Percentiles rank a stretch among this genome's conserved stretches.
Evolutionary conservation across 2,329 filamentous ascomycete species (phyloP).

Genomic region (Trichophyton simii): DNA sequence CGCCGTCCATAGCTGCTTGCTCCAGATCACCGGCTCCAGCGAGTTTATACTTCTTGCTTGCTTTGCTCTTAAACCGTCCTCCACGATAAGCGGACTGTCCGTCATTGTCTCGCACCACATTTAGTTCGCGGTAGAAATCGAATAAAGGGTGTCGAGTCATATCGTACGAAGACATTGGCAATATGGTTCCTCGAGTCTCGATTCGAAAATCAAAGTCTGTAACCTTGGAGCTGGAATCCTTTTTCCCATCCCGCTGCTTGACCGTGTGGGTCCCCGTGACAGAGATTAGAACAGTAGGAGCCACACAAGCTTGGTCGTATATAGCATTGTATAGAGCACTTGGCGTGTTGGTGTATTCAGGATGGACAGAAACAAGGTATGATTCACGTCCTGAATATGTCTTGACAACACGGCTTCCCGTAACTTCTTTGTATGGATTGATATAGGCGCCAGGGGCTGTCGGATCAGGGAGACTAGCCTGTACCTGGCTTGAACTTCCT

Average conservation of each 20-base stretch:
- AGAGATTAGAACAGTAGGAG: slow-evolving; percentile 34
- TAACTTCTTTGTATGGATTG: not conserved
- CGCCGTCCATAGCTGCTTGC: not conserved
- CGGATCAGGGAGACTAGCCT: not conserved
- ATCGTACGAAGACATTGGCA: not conserved
- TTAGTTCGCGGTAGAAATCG: slow-evolving; percentile 10
- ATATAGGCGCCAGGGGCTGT: not conserved
- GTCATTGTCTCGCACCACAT: slow-evolving; percentile 18
- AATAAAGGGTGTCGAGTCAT: not conserved
- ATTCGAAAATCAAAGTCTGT: slow-evolving; percentile 23
- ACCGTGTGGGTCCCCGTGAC: slow-evolving; percentile 44
- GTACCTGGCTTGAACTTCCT: not conserved
- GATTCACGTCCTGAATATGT: not conserved
- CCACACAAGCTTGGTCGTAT: slow-evolving; percentile 18
- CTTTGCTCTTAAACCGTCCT: slow-evolving; percentile 13
- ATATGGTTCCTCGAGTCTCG: slow-evolving; percentile 8
- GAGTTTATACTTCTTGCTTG: slow-evolving; percentile 4
- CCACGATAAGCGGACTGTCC: slow-evolving; percentile 19
- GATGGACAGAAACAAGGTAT: slow-evolving; percentile 23
- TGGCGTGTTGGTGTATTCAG: slow-evolving; percentile 15
- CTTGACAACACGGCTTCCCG: not conserved
- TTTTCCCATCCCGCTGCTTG: slow-evolving; percentile 16
- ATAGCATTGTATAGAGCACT: slow-evolving; percentile 18
- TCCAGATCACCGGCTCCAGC: not conserved
- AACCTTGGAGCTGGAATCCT: slow-evolving; percentile 17